Conservation (phyloP, 768 basidiomycete genomes). For the Gloeopeniophorella convolvens region DNA sequence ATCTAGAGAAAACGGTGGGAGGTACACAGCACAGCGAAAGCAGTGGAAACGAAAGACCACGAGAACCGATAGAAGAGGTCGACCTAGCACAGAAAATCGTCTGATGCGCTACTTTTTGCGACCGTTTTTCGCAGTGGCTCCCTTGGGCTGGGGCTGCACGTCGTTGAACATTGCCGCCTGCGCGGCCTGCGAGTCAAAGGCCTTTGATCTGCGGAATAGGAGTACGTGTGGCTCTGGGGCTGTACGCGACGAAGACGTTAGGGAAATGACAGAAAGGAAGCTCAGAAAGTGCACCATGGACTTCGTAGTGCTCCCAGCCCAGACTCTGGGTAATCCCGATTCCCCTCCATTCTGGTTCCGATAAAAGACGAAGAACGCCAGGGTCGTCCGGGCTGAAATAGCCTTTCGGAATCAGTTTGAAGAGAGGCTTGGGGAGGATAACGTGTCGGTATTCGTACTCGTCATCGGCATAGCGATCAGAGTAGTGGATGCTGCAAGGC, state of each 20-base stretch:
- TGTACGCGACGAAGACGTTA: conserved; percentile 26
- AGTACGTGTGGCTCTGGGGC: conserved; percentile 93
- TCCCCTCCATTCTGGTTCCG: conserved; percentile 90
- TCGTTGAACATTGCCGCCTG: conserved; percentile 15
- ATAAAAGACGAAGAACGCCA: conserved; percentile 73
- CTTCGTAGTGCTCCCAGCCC: conserved; percentile 97
- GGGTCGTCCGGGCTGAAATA: conserved; percentile 68
- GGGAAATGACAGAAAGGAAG: neutral
- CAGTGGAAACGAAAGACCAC: conserved; percentile 21
- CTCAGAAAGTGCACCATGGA: conserved; percentile 58
- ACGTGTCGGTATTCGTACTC: conserved; percentile 95
- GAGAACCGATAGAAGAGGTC: conserved; percentile 21
- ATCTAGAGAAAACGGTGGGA: neutral
- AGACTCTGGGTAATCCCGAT: conserved; percentile 95
- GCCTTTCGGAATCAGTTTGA: conserved; percentile 88
- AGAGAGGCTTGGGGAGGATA: conserved; percentile 88
- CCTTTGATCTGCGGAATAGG: conserved; percentile 79
- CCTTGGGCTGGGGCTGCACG: conserved; percentile 22
- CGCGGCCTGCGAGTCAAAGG: conserved; percentile 37
- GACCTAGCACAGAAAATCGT: neutral
- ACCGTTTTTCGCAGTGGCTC: conserved; percentile 32
- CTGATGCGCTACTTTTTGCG: conserved; percentile 34
- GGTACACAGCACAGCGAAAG: conserved; percentile 18
- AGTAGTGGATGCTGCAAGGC: conserved; percentile 70
- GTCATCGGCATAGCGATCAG: conserved; percentile 89